A percentile compares a stretch with the other conserved stretches of the same genome.
Conservation (phyloP, 1,284 basidiomycete species). For the Ceratobasidium papillatum region DNA sequence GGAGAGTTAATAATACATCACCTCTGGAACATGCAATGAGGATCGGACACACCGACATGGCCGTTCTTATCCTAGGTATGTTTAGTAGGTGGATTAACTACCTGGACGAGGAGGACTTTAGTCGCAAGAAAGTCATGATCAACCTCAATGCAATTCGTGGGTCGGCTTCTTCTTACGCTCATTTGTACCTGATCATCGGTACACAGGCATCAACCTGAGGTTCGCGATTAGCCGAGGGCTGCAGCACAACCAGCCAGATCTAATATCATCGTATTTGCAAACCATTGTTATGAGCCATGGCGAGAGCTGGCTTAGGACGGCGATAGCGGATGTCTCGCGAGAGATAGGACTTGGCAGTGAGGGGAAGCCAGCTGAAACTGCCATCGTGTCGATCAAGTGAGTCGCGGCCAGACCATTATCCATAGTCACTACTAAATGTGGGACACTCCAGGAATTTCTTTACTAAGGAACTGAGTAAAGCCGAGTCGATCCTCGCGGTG, state of each 20-base stretch:
- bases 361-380: slow-evolving; percentile 72
- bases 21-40: slow-evolving; percentile 81
- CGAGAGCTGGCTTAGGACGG: slow-evolving; percentile 72
- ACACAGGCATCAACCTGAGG: slow-evolving; percentile 75
- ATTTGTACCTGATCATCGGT: slow-evolving; percentile 2
- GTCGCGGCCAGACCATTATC: background rate
- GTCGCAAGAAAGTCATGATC: slow-evolving; percentile 67
- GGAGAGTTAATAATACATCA: slow-evolving; percentile 53
- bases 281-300: slow-evolving; percentile 87
- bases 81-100: slow-evolving; percentile 84
- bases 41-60: slow-evolving; percentile 76
- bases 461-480: slow-evolving; percentile 77
- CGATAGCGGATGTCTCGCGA: slow-evolving; percentile 35
- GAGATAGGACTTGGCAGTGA: slow-evolving; percentile 53
- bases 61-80: slow-evolving; percentile 77
- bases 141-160: slow-evolving; percentile 77
- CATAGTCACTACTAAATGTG: background rate
- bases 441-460: slow-evolving; percentile 62
- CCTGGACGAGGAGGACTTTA: slow-evolving; percentile 73
- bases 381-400: slow-evolving; percentile 48
- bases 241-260: slow-evolving; percentile 75
- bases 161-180: slow-evolving; percentile 46
- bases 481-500: slow-evolving; percentile 69
- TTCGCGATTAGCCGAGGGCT: slow-evolving; percentile 83
- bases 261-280: slow-evolving; percentile 83